phyloP scores from a whole-genome alignment of 2,329 filamentous ascomycete genomes.

The Fusarium brachygibbosum region DNA sequence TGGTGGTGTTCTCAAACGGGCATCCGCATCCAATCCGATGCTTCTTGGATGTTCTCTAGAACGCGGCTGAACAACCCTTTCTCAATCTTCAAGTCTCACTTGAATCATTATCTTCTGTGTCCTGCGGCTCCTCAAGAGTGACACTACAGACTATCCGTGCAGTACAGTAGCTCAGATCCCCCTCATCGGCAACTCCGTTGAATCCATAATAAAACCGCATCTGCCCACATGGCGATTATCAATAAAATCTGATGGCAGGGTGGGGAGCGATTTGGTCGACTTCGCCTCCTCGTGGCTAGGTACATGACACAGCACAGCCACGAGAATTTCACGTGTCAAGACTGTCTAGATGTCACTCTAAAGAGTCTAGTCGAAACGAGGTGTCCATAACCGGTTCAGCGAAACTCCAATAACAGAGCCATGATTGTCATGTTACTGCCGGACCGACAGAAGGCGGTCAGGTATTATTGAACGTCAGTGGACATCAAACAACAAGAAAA shows the following conservation, averaged over 20 bases:
- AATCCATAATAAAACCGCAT: constrained; percentile 6
- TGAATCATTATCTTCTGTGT: constrained; percentile 17
- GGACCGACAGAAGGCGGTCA: constrained; percentile 29
- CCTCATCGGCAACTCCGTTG: constrained; percentile 31
- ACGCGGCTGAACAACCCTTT: constrained; percentile 20
- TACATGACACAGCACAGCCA: constrained; percentile 30
- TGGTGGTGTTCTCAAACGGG: constrained; percentile 17
- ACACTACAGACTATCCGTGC: background rate
- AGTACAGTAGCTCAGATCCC: background rate
- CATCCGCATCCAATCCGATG: constrained; percentile 13
- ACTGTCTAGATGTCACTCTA: background rate
- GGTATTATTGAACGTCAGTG: constrained; percentile 1
- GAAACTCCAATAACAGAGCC: constrained; percentile 22
- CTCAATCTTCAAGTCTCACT: constrained; percentile 13
- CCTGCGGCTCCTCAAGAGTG: background rate
- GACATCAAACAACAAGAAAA: constrained; percentile 6
- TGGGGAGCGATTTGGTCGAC: background rate
- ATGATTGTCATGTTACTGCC: constrained; percentile 2
- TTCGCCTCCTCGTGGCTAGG: constrained; percentile 32
- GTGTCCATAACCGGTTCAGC: background rate
- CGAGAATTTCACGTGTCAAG: constrained; percentile 37
- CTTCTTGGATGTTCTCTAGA: background rate
- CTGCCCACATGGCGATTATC: constrained; percentile 27
- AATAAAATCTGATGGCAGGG: constrained; percentile 1
- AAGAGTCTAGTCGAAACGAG: constrained; percentile 1